Conservation (phyloP, 2,329 filamentous ascomycete genomes). For the Ophiosphaerella korrae region DNA sequence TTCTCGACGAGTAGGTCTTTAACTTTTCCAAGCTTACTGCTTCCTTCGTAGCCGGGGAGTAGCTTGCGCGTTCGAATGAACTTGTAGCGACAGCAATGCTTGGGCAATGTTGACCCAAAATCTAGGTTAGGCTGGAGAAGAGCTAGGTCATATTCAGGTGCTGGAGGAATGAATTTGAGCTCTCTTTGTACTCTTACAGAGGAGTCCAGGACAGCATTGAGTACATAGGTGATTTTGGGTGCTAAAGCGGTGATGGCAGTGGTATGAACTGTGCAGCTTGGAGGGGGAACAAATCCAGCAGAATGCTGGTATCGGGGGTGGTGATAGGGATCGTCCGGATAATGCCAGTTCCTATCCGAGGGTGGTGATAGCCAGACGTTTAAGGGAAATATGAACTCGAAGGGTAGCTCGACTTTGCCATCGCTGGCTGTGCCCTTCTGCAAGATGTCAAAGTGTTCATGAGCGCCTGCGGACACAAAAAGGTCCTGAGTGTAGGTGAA, state of each 20-base stretch:
- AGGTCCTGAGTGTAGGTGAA: slow-evolving; percentile 23
- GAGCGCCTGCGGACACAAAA: slow-evolving; percentile 21
- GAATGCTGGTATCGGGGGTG: slow-evolving; percentile 33
- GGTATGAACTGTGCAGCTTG: slow-evolving; percentile 14
- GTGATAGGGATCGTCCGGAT: slow-evolving; percentile 22
- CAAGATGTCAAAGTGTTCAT: slow-evolving; percentile 29
- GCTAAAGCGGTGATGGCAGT: neutral
- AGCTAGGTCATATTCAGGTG: slow-evolving; percentile 20
- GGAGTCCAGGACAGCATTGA: slow-evolving; percentile 19
- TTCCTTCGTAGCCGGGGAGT: slow-evolving; percentile 21
- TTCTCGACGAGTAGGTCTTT: slow-evolving; percentile 28
- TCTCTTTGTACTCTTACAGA: slow-evolving; percentile 1
- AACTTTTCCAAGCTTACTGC: slow-evolving; percentile 23
- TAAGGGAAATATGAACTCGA: slow-evolving; percentile 32
- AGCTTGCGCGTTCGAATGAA: slow-evolving; percentile 32
- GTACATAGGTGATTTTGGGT: slow-evolving; percentile 21
- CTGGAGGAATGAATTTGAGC: slow-evolving; percentile 9
- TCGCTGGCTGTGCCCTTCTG: slow-evolving; percentile 21
- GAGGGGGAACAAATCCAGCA: slow-evolving; percentile 24
- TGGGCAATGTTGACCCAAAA: slow-evolving; percentile 17
- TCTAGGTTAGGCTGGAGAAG: slow-evolving; percentile 22
- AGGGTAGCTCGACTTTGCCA: slow-evolving; percentile 31
- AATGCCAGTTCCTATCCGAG: slow-evolving; percentile 14
- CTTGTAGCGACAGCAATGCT: slow-evolving; percentile 24
- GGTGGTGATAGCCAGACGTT: slow-evolving; percentile 19